Conservation (phyloP, 2,329 filamentous ascomycete genomes). For the Fusarium oxysporum region DNA sequence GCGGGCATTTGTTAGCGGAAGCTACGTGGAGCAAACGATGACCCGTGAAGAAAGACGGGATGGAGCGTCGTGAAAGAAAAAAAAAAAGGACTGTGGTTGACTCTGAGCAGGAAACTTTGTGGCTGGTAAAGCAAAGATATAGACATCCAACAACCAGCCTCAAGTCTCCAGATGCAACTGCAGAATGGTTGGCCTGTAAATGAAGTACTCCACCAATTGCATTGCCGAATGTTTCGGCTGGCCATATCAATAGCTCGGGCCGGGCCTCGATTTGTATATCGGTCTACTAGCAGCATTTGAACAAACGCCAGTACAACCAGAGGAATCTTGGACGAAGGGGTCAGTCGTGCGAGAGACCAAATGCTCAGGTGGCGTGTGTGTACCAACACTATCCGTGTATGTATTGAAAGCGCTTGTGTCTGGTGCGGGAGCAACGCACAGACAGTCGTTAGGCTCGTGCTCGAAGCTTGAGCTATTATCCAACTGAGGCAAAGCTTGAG, state of each 20-base stretch:
- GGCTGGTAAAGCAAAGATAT: not conserved
- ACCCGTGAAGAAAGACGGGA: constrained; percentile 20
- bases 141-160: not conserved
- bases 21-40: constrained; percentile 38
- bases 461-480: constrained; percentile 34
- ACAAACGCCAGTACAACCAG: constrained; percentile 7
- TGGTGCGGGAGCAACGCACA: constrained; percentile 35
- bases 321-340: constrained; percentile 17
- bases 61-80: constrained; percentile 26
- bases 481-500: constrained; percentile 37
- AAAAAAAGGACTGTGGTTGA: constrained; percentile 5
- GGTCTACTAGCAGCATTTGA: constrained; percentile 22
- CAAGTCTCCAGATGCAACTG: not conserved
- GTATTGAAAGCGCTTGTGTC: constrained; percentile 27
- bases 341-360: constrained; percentile 31
- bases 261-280: constrained; percentile 40
- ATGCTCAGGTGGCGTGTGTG: constrained; percentile 20
- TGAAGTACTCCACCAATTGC: constrained; percentile 6
- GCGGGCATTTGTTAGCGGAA: constrained; percentile 33
- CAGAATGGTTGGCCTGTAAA: not conserved
- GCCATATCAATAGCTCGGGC: constrained; percentile 39
- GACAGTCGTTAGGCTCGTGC: constrained; percentile 41
- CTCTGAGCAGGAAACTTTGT: constrained; percentile 14
- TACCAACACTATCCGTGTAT: constrained; percentile 21
- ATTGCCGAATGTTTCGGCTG: constrained; percentile 16